A percentile compares a stretch with the other conserved stretches of the same genome.
Evolutionary conservation across 1,284 basidiomycete species (phyloP).

Genomic region (Trametes polyzona): DNA sequence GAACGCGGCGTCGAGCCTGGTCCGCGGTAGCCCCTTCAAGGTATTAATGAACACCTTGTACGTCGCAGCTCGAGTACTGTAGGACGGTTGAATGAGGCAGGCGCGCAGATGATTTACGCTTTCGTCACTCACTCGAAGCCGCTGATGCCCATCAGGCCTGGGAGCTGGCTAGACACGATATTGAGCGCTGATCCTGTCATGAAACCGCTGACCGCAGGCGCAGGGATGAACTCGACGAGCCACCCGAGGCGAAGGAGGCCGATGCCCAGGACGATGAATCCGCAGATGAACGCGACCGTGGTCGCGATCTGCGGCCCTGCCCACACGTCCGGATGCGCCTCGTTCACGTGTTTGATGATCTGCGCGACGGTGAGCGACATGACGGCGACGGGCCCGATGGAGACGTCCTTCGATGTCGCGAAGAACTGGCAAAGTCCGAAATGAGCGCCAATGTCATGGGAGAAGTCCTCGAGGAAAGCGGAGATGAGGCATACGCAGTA

Average conservation of each 20-base stretch:
- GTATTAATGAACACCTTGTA: conserved; percentile 91
- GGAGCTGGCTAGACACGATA: conserved; percentile 84
- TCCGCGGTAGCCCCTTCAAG: conserved; percentile 76
- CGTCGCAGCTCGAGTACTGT: conserved; percentile 80
- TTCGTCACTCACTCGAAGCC: conserved; percentile 69
- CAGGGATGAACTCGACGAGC: conserved; percentile 93
- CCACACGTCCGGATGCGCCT: conserved; percentile 56
- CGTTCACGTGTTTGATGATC: conserved; percentile 71
- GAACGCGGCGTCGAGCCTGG: conserved; percentile 85
- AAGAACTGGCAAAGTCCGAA: conserved; percentile 61
- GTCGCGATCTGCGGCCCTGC: conserved; percentile 78
- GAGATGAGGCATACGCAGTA: conserved; percentile 63
- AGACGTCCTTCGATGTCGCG: conserved; percentile 94
- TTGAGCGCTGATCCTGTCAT: conserved; percentile 90
- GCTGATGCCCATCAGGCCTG: conserved; percentile 81
- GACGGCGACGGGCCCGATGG: conserved; percentile 94
- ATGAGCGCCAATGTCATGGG: conserved; percentile 1
- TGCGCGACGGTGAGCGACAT: conserved; percentile 90
- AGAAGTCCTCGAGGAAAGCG: conserved; percentile 26
- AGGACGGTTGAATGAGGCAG: not conserved
- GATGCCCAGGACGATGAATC: conserved; percentile 91
- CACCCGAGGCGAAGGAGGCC: conserved; percentile 90
- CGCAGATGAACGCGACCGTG: conserved; percentile 84
- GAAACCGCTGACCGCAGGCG: conserved; percentile 91
- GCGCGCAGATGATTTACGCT: not conserved